These are phyloP conservation scores for Bolboschoenus planiculmis DNA, from an alignment of 176 grass and related monocot genomes.

Conservation along the genomic window DNA sequence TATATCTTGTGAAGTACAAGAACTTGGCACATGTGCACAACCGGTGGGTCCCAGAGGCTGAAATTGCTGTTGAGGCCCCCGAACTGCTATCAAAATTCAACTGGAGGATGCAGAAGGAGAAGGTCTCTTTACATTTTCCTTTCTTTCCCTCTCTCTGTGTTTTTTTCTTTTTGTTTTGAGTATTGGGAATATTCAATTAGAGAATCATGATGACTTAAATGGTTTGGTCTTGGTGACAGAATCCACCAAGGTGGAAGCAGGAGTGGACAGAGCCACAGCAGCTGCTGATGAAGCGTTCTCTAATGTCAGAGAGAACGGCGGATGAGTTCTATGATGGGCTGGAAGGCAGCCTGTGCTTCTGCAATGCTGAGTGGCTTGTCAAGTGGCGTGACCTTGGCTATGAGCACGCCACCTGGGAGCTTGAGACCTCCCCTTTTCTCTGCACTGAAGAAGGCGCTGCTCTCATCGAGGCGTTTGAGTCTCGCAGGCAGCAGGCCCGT, in stretches of 20 bases:
- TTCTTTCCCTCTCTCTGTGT: slow-evolving; percentile 11
- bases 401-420: slow-evolving; percentile 80
- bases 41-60: slow-evolving; percentile 56
- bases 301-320: slow-evolving; percentile 48
- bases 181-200: slow-evolving; percentile 21
- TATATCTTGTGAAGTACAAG: slow-evolving; percentile 86
- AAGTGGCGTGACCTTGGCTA: slow-evolving; percentile 86
- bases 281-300: slow-evolving; percentile 54
- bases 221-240: neutral
- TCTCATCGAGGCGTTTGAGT: slow-evolving; percentile 54
- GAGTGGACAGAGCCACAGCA: slow-evolving; percentile 82
- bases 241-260: slow-evolving; percentile 57
- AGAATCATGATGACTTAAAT: neutral
- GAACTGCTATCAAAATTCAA: slow-evolving; percentile 62
- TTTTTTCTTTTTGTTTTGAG: slow-evolving; percentile 9
- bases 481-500: slow-evolving; percentile 29
- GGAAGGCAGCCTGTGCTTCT: slow-evolving; percentile 33
- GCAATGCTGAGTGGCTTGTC: slow-evolving; percentile 72
- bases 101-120: slow-evolving; percentile 51
- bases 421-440: slow-evolving; percentile 70
- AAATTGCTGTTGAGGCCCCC: slow-evolving; percentile 46
- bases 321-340: slow-evolving; percentile 44
- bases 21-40: slow-evolving; percentile 83
- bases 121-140: slow-evolving; percentile 31
- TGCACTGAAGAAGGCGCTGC: slow-evolving; percentile 34